phyloP scores from a whole-genome alignment of 257 asterid genomes.

The Mentha longifolia region DNA sequence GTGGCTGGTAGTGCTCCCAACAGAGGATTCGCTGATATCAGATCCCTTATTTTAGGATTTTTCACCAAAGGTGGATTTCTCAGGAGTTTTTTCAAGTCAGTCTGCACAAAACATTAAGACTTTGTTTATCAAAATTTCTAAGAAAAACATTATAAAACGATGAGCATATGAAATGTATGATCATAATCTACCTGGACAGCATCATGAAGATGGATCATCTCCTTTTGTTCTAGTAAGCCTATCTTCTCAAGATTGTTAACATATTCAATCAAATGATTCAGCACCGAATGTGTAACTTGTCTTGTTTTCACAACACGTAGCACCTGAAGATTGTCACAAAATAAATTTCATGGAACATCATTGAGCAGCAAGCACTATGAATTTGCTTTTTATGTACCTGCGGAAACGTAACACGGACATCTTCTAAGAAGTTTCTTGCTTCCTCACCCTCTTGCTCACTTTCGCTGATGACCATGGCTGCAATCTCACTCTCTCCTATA shows the following conservation, averaged over 20 bases:
- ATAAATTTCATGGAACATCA: slow-evolving; percentile 18
- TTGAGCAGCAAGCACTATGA: slow-evolving; percentile 5
- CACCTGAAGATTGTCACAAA: slow-evolving; percentile 60
- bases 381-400: slow-evolving; percentile 59
- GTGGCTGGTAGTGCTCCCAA: slow-evolving; percentile 80
- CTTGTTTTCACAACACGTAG: slow-evolving; percentile 91
- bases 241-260: slow-evolving; percentile 90
- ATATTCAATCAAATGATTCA: slow-evolving; percentile 79
- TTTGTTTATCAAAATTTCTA: slow-evolving; percentile 30
- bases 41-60: slow-evolving; percentile 69
- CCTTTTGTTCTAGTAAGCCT: slow-evolving; percentile 91
- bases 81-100: slow-evolving; percentile 80
- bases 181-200: slow-evolving; percentile 78
- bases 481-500: slow-evolving; percentile 86
- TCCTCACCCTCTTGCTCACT: slow-evolving; percentile 93
- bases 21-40: slow-evolving; percentile 74
- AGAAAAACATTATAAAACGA: slow-evolving; percentile 15
- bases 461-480: slow-evolving; percentile 69
- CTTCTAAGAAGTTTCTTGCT: slow-evolving; percentile 83
- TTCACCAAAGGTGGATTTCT: slow-evolving; percentile 86
- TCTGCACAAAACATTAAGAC: slow-evolving; percentile 47
- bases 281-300: slow-evolving; percentile 88
- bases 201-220: slow-evolving; percentile 89
- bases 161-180: slow-evolving; percentile 24
- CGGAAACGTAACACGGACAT: slow-evolving; percentile 87